These are phyloP conservation scores for Amaranthus tricolor DNA, from an alignment of 179 eudicot species.

Conservation along the genomic window DNA sequence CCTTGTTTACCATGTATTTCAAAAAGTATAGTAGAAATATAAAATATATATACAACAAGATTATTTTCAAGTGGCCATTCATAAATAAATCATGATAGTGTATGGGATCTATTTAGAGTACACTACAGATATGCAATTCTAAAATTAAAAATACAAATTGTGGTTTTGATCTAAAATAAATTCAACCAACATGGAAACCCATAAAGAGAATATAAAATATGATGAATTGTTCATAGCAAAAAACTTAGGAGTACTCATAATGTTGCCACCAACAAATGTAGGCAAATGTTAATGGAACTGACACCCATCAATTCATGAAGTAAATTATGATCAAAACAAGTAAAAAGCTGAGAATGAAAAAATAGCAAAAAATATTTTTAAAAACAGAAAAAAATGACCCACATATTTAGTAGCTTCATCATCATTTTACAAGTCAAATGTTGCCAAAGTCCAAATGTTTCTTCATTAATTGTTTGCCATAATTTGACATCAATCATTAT, in stretches of 20 bases:
- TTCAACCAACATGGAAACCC: neutral
- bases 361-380: neutral
- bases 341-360: neutral
- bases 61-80: no score
- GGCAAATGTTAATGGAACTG: neutral
- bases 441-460: conserved; percentile 4
- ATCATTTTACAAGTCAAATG: conserved; percentile 15
- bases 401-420: neutral
- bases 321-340: conserved; percentile 7
- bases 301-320: conserved; percentile 1
- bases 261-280: conserved; percentile 9
- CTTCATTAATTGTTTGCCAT: conserved; percentile 11
- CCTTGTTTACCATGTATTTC: no score
- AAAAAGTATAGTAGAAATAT: no score
- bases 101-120: no score
- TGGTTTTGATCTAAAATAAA: neutral
- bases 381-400: neutral
- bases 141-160: no score
- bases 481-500: conserved; percentile 17
- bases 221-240: neutral
- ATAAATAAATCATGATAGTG: neutral
- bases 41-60: no score
- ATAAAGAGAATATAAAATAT: neutral
- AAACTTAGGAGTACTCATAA: neutral
- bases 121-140: no score